Evolutionary conservation across 768 basidiomycete species (phyloP), one percentile per base, ranked within the genome.

Genomic region (Crassisporium funariophilum): DNA sequence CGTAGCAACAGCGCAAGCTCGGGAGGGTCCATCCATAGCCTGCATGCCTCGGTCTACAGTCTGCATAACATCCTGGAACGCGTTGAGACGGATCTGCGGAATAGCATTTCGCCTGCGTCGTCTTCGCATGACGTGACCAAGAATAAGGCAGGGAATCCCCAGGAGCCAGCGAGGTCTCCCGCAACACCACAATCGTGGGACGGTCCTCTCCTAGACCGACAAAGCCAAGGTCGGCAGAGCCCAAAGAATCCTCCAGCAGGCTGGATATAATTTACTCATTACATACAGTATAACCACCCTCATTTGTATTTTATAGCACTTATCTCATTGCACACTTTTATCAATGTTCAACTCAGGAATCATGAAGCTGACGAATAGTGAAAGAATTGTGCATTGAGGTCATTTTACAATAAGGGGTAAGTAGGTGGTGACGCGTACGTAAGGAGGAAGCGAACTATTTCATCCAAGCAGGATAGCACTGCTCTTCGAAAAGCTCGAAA

Each of bases 31-130:
- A 57, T 72, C 17, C 76, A 77, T 46, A 82, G 81, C 58, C 50
- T 74, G 54, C 73, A 69, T 17, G 73, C 74, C 8, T 87, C 86
- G 7, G 64, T 83, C 4, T 78, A 74, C 59, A 85, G 81, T 59
- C 65, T 82, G 43, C 80, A 78, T 48, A 81, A 84, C 2, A 70
- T 86, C 40, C 70, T 79, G 35, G 86, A 88, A 55, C 72, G 63
- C 20, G 70, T 64, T 5, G 80, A 79, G 47, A 63, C 62, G 20
- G 64, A 70, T 37, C 47, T 62, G 12, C 51, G 58, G n/a, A 36
- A 42, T 13, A 55, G 49, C 21, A 25, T 39, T 5, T 31, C n/a
- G 5, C 29, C 29, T 31, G n/a, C n/a, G n/a, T n/a, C n/a, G n/a
- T n/a, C 10, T 10, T 19, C 38, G 7, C 34, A 47, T 25, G 35